These are phyloP conservation scores for Phialophora macrospora DNA, from an alignment of 2,329 filamentous ascomycete species.

Conservation along the genomic window DNA sequence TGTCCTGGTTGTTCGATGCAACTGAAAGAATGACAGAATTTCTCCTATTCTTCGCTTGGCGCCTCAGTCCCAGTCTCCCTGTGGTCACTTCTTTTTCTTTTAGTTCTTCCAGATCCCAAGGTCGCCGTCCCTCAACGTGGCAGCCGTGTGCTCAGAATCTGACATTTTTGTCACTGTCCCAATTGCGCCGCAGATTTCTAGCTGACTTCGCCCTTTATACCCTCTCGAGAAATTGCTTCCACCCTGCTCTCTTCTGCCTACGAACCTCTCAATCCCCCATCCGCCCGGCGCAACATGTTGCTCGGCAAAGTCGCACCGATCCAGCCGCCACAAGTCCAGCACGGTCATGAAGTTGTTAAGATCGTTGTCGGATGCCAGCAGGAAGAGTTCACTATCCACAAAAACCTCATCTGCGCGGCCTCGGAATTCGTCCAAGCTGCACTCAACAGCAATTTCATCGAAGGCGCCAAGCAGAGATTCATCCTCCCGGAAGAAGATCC, in stretches of 20 bases:
- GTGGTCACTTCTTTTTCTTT: not conserved
- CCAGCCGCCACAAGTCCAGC: slow-evolving; percentile 19
- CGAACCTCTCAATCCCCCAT: not conserved
- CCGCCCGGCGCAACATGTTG: slow-evolving; percentile 1
- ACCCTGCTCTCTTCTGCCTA: not conserved
- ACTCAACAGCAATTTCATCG: slow-evolving; percentile 6
- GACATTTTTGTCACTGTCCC: not conserved
- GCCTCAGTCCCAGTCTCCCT: not conserved
- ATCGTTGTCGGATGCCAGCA: slow-evolving; percentile 21
- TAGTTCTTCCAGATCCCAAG: not conserved
- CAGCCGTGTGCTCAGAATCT: not conserved
- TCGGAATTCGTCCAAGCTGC: slow-evolving; percentile 19
- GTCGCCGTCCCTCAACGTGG: not conserved
- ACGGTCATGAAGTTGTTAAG: slow-evolving; percentile 17
- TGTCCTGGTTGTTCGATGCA: not conserved
- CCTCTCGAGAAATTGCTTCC: not conserved
- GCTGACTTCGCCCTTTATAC: not conserved
- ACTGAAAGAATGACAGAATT: not conserved
- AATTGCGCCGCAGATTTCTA: not conserved
- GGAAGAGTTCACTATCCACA: slow-evolving; percentile 25
- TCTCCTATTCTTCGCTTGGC: not conserved
- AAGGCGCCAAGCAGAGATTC: slow-evolving; percentile 49
- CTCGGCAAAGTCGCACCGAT: slow-evolving; percentile 1
- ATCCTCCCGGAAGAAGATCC: slow-evolving; percentile 55
- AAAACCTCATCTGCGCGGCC: slow-evolving; percentile 18